These are phyloP conservation scores for Schizonepeta tenuifolia DNA, from an alignment of 257 asterid species.

Conservation along the genomic window DNA sequence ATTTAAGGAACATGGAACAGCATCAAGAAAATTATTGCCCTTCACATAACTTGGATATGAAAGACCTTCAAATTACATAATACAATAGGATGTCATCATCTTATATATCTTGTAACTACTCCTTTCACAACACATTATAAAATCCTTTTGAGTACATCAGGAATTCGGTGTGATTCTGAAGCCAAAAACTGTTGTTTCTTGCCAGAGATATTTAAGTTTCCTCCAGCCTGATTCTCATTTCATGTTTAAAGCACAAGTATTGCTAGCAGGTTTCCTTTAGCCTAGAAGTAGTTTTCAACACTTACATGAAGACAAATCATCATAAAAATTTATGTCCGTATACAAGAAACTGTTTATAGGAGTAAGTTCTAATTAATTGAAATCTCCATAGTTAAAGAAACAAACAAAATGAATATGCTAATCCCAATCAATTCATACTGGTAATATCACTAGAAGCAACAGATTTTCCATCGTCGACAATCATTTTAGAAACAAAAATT, in stretches of 20 bases:
- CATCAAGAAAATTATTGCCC: slow-evolving; percentile 12
- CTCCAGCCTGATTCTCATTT: slow-evolving; percentile 2
- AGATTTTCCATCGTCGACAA: background rate
- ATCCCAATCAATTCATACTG: background rate
- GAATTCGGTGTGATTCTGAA: background rate
- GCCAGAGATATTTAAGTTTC: background rate
- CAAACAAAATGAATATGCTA: background rate
- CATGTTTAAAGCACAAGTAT: background rate
- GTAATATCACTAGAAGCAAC: background rate
- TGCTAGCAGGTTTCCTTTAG: background rate
- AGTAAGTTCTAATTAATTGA: background rate
- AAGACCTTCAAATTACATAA: background rate
- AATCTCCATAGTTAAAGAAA: background rate
- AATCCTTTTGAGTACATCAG: background rate
- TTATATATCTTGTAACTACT: background rate
- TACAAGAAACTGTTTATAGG: slow-evolving; percentile 16
- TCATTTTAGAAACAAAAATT: slow-evolving; percentile 7
- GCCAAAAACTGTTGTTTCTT: slow-evolving; percentile 13
- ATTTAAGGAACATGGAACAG: slow-evolving; percentile 19
- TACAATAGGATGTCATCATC: background rate
- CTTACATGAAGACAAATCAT: slow-evolving; percentile 7
- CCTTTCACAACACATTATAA: background rate
- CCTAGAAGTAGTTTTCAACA: slow-evolving; percentile 4
- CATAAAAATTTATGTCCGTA: background rate
- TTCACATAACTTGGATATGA: slow-evolving; percentile 13